phyloP scores from a whole-genome alignment of 306 rosid genomes.

The Crataegus laevigata region DNA sequence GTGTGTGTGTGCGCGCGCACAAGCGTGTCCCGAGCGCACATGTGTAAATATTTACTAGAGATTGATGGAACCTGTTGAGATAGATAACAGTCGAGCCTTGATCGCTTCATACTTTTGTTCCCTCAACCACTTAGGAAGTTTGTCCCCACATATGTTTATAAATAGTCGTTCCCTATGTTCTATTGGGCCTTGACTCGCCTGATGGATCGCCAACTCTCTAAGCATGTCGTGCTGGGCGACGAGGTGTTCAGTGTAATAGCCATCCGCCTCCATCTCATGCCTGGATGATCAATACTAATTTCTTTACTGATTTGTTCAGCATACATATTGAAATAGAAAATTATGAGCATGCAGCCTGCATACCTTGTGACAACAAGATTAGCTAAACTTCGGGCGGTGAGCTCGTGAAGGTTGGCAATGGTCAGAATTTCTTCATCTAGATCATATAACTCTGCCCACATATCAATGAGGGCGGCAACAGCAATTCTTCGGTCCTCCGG shows the following conservation, averaged over 20 bases:
- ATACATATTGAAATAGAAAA: not conserved
- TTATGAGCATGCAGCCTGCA: not conserved
- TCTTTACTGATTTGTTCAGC: not conserved
- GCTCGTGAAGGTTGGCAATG: conserved; percentile 29
- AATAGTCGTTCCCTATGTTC: conserved; percentile 30
- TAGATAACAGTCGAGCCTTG: conserved; percentile 35
- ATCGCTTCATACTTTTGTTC: conserved; percentile 18
- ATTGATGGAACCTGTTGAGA: conserved; percentile 50
- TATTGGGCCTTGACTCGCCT: conserved; percentile 15
- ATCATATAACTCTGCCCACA: conserved; percentile 40
- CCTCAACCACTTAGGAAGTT: conserved; percentile 47
- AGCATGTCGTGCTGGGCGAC: conserved; percentile 43
- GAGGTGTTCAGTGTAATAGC: conserved; percentile 34
- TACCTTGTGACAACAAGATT: conserved; percentile 6
- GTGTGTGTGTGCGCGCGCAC: not conserved
- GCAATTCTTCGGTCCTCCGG: conserved; percentile 58
- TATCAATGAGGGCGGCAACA: conserved; percentile 47
- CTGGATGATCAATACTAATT: conserved; percentile 15
- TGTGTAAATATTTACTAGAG: not conserved
- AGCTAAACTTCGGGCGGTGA: conserved; percentile 26
- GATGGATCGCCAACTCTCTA: conserved; percentile 43
- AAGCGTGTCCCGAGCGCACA: not conserved
- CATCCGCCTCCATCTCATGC: conserved; percentile 17
- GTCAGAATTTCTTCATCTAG: conserved; percentile 31
- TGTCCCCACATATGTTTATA: conserved; percentile 28